phyloP scores from a whole-genome alignment of 306 rosid genomes.

The Urtica urens region DNA sequence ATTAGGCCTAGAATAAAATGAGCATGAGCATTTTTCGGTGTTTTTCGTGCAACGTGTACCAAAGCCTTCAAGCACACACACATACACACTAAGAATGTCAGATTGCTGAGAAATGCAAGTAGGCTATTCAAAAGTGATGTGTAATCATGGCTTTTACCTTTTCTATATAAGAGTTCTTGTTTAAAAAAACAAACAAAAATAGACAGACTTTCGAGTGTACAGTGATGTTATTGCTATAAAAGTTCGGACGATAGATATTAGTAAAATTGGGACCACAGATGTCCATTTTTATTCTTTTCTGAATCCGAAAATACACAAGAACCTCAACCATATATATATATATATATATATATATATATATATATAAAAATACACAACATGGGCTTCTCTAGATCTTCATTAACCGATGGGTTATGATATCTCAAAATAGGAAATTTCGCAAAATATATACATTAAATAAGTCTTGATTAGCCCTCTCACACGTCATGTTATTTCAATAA shows the following conservation, averaged over 20 bases:
- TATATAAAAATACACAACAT: no score
- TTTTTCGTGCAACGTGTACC: conserved; percentile 91
- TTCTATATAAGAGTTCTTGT: no score
- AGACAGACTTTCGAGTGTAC: no score
- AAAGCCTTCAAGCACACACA: conserved; percentile 56
- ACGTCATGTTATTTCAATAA: no score
- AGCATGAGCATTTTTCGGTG: conserved; percentile 97
- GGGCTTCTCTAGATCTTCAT: not conserved
- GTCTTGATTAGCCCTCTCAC: no score
- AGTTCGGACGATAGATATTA: not conserved
- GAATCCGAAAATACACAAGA: not conserved
- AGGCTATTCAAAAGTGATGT: not conserved
- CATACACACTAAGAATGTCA: conserved; percentile 18
- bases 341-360: no score
- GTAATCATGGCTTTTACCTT: no score
- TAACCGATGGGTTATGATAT: not conserved
- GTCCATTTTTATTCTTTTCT: not conserved
- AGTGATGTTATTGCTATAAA: no score
- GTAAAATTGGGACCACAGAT: not conserved
- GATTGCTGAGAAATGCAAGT: not conserved
- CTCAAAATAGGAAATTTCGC: not conserved
- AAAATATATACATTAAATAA: not conserved
- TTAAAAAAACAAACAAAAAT: no score
- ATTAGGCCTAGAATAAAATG: conserved; percentile 89
- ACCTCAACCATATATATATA: no score